These are phyloP conservation scores for Casuarina cunninghamiana DNA, from an alignment of 306 rosid genomes.

Conservation along the genomic window DNA sequence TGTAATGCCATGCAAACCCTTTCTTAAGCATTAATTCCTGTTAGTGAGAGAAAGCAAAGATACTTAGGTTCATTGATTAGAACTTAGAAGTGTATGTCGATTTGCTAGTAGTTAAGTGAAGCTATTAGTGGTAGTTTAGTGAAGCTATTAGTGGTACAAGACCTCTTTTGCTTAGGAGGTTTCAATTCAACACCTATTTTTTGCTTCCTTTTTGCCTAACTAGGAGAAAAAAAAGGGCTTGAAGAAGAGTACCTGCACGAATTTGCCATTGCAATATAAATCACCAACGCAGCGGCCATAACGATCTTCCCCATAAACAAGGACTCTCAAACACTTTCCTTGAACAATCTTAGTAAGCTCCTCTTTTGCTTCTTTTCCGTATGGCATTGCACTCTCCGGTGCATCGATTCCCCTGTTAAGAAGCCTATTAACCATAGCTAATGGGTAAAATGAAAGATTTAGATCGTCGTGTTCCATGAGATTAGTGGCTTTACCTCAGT, in stretches of 20 bases:
- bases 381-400: slow-evolving; percentile 84
- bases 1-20: slow-evolving; percentile 88
- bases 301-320: slow-evolving; percentile 73
- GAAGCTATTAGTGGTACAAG: too few species aligned
- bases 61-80: background rate
- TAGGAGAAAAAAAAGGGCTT: background rate
- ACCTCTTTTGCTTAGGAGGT: too few species aligned
- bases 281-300: slow-evolving; percentile 80
- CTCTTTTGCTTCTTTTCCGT: slow-evolving; percentile 71
- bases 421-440: background rate
- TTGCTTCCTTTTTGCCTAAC: too few species aligned
- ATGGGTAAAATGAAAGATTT: background rate
- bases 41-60: slow-evolving; percentile 17
- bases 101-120: too few species aligned
- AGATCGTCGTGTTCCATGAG: background rate
- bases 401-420: slow-evolving; percentile 86
- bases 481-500: slow-evolving; percentile 58
- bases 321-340: slow-evolving; percentile 76
- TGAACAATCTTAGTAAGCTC: slow-evolving; percentile 63
- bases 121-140: too few species aligned
- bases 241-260: slow-evolving; percentile 69
- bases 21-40: slow-evolving; percentile 92
- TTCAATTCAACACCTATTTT: too few species aligned
- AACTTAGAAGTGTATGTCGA: too few species aligned
- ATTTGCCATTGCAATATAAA: slow-evolving; percentile 61